Base-by-base conservation (phyloP, 2,329 filamentous ascomycete genomes). In the Sphaerulina populicola region DNA sequence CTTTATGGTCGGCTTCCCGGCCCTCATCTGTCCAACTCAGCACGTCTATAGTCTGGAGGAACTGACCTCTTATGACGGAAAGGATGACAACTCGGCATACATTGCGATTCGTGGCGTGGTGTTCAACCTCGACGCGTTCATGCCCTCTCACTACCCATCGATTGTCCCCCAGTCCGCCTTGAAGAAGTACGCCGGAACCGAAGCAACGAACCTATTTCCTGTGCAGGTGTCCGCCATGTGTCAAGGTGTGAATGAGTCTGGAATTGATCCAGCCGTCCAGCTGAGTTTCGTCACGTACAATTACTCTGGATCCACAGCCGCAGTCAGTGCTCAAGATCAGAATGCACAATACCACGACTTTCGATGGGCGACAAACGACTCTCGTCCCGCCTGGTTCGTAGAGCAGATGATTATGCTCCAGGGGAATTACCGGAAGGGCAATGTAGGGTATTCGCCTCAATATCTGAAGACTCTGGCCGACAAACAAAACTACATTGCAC, bases 191-290 rank as follows among this genome's bases (percentile, higher is more conserved):
- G 90, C 86, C 43, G 93, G 93, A 47, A 72, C 81, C 39, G 94
- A 98, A 64, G 83, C 90, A n/a, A 94, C 87, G 18, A 75, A 79
- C 36, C 77, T 98, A 9, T 98, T 98, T 72, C 93, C 94, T 0
- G 77, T 98, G 0, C 93, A 98, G 67, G 91, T 98, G 12, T 94
- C 85, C 4, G 89, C 91, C 39, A 77, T 98, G 35, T 98, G 93
- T 69, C 79, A 85, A 53, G 93, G 91, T 52, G 80, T 78, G 30
- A 76, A 82, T 57, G 75, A 82, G 58, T 86, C 85, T 18, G 65
- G 82, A 39, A 69, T 85, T 43, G 77, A 88, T 63, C 78, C 79
- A 3, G 77, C 81, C 38, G 87, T 98, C n/a, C 84, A 85, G 42
- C 77, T 98, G 27, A 85, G 91, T 68, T 97, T 91, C 71, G 82